These are phyloP conservation scores for Myriosclerotinia duriaeana DNA, from an alignment of 2,329 filamentous ascomycete genomes.

Conservation along the genomic window DNA sequence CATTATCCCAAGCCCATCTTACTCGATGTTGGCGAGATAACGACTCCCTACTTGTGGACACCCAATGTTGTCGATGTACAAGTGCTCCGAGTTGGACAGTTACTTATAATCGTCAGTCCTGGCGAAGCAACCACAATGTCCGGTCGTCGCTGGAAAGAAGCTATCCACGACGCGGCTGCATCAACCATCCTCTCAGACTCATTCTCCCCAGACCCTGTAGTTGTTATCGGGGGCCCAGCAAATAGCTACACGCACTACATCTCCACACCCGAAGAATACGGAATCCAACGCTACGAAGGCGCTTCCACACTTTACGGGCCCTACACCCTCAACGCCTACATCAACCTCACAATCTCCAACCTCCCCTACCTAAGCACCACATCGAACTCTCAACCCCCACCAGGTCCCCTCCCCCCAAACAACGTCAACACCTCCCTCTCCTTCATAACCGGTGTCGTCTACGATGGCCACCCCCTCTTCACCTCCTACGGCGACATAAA, in stretches of 20 bases:
- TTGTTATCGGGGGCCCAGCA: conserved; percentile 82
- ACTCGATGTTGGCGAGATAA: conserved; percentile 82
- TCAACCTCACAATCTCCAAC: conserved; percentile 77
- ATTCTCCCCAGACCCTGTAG: conserved; percentile 58
- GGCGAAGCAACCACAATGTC: conserved; percentile 93
- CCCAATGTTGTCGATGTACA: conserved; percentile 92
- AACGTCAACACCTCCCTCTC: conserved; percentile 72
- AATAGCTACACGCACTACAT: conserved; percentile 87
- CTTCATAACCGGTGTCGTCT: conserved; percentile 78
- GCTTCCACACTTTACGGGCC: conserved; percentile 86
- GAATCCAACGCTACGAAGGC: conserved; percentile 89
- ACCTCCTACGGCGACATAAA: conserved; percentile 70
- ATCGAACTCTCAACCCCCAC: conserved; percentile 46
- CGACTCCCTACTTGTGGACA: conserved; percentile 77
- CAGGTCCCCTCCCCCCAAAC: conserved; percentile 70
- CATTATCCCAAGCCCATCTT: conserved; percentile 82
- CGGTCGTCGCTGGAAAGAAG: conserved; percentile 79
- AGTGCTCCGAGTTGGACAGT: conserved; percentile 76
- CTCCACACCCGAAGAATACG: conserved; percentile 75
- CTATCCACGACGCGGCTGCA: conserved; percentile 56
- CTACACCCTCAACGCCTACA: conserved; percentile 79
- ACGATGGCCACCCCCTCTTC: conserved; percentile 65
- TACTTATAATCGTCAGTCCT: conserved; percentile 80
- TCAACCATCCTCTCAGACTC: conserved; percentile 43
- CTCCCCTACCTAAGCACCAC: conserved; percentile 63